Conservation (phyloP, 73 alveolate genomes). For the Paramecium sonneborni region DNA sequence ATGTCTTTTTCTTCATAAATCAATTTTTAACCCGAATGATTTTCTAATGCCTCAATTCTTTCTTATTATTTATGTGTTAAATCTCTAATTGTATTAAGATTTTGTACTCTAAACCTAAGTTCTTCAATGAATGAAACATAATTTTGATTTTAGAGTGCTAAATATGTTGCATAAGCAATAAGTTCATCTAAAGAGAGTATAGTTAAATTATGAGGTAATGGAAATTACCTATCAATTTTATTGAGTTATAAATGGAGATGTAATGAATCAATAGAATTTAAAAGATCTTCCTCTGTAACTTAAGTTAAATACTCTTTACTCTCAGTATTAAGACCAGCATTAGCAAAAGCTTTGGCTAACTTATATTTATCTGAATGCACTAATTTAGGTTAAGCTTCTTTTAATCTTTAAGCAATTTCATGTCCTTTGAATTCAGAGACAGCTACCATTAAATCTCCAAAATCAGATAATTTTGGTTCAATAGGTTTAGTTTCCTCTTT, state of each 20-base stretch:
- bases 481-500: neutral
- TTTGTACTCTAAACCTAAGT: neutral
- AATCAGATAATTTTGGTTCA: neutral
- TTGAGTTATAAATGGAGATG: neutral
- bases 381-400: neutral
- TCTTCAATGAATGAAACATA: neutral
- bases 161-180: neutral
- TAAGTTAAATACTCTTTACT: neutral
- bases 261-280: neutral
- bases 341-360: neutral
- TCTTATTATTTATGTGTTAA: neutral
- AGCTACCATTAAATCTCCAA: slow-evolving; percentile 4
- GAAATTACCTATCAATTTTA: neutral
- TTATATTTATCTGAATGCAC: neutral
- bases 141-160: neutral
- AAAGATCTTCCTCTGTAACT: neutral
- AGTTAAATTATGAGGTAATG: neutral
- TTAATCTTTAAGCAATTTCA: neutral
- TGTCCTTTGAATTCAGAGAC: neutral
- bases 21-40: neutral
- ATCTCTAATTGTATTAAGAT: neutral
- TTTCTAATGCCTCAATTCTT: neutral
- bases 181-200: neutral
- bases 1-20: neutral
- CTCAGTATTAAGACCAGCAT: neutral